These are phyloP conservation scores for Kodamaea plutei DNA, from an alignment of 1,139 yeast genomes.

Conservation along the genomic window DNA sequence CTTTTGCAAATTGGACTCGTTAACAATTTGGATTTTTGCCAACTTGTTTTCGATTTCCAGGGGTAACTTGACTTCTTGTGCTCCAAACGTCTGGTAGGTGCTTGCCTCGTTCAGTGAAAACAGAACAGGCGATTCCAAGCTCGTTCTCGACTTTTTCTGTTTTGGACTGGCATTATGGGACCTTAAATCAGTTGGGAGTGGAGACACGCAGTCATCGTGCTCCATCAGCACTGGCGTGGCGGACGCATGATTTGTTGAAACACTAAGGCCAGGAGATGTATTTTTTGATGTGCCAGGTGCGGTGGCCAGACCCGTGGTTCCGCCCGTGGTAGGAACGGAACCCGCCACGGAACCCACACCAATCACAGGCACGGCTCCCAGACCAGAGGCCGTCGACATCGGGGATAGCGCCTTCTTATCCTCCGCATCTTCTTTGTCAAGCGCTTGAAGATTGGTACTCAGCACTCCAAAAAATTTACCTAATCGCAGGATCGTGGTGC, in stretches of 20 bases:
- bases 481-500: constrained; percentile 26
- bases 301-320: background rate
- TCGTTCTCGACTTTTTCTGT: background rate
- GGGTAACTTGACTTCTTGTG: background rate
- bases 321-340: background rate
- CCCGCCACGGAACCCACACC: background rate
- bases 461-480: constrained; percentile 35
- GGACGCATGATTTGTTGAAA: background rate
- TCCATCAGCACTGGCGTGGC: too few species aligned
- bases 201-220: background rate
- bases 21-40: constrained; percentile 5
- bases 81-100: background rate
- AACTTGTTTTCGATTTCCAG: too few species aligned
- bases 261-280: background rate
- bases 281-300: background rate
- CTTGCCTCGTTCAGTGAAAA: constrained; percentile 1
- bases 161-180: background rate
- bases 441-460: constrained; percentile 20
- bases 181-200: background rate
- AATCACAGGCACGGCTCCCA: too few species aligned
- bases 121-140: background rate
- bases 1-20: constrained; percentile 10
- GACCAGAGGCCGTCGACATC: constrained; percentile 1
- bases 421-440: constrained; percentile 16
- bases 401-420: background rate